Base-by-base conservation (phyloP, 1,284 basidiomycete genomes). In the Ganoderma multipileum region DNA sequence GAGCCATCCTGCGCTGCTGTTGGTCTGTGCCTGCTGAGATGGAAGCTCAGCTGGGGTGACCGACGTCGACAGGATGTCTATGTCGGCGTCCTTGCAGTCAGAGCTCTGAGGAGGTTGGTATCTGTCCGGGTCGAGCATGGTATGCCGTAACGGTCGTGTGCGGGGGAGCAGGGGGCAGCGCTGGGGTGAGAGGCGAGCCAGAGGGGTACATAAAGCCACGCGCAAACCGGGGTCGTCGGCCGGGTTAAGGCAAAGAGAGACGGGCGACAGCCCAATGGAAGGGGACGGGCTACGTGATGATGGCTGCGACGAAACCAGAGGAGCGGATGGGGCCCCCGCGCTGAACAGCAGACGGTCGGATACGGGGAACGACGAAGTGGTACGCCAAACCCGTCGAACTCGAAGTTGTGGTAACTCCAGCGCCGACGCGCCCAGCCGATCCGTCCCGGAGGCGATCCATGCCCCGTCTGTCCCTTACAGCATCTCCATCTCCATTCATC, bases 341-440 rank as follows among this genome's bases (percentile, higher is more conserved):
- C 23, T 50, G 47, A 23, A 50, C 47, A 47, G 50, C 58, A 23
- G 38, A 42, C 3, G 20, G 36, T 18, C 36, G 38, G 58, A 23
- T 60, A 66, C 26, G 64, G 71, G 72, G 68, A 72, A 74, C 74
- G 71, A 65, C 58, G 42, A 64, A 64, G 47, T 69, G 74, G 74
- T 71, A 72, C 58, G n/a, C 47, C 23, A 26, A 26, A 23, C 9
- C 3, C 14, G 23, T 9, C n/a, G 36, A 39, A 14, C 72, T 66
- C 67, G 20, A 36, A 20, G 64, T 59, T 63, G 60, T 61, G 59
- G 55, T 67, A 55, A 65, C 59, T 63, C 55, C 50, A 71, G 47
- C 47, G 47, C 47, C 41, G 41, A 42, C 41, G 68, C 67, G 61
- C 63, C 69, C 54, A 28, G 36, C 38, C 33, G 44, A 63, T 63